Evolutionary conservation across 208 protist species (phyloP).

Genomic region (Naegleria gruberi): DNA sequence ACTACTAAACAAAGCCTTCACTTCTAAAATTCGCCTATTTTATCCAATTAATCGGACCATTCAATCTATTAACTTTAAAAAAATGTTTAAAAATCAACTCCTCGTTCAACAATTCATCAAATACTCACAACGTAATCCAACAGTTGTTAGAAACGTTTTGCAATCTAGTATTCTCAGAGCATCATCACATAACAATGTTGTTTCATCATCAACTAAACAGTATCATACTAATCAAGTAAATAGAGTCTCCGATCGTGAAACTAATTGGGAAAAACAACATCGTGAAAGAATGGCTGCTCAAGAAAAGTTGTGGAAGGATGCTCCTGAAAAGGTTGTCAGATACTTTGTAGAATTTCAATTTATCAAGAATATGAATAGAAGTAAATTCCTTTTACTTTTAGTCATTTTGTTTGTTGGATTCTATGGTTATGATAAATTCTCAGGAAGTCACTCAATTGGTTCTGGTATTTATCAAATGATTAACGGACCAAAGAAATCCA

Average conservation of each 20-base stretch:
- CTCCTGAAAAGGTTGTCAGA: background rate
- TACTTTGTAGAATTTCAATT: background rate
- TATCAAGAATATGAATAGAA: background rate
- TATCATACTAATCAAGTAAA: background rate
- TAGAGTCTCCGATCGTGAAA: background rate
- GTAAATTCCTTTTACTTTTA: background rate
- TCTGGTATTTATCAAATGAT: background rate
- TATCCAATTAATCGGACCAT: too few relatives aligned
- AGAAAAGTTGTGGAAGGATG: background rate
- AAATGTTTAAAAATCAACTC: too few relatives aligned
- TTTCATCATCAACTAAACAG: background rate
- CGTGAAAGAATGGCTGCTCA: background rate
- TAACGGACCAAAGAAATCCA: background rate
- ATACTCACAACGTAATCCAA: background rate
- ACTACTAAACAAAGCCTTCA: background rate
- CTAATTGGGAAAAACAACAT: background rate
- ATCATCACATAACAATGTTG: background rate
- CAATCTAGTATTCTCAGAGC: background rate
- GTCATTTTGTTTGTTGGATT: background rate
- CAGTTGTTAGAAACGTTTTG: background rate
- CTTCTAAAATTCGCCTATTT: too few relatives aligned
- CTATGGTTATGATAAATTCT: background rate
- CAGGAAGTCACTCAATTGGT: background rate
- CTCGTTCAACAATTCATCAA: background rate
- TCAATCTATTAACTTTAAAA: too few relatives aligned